Evolutionary conservation across 108 stramenopile genomes (phyloP), one percentile per base, ranked within the genome.

Genomic region (Pseudonitzschia delicatissima): DNA sequence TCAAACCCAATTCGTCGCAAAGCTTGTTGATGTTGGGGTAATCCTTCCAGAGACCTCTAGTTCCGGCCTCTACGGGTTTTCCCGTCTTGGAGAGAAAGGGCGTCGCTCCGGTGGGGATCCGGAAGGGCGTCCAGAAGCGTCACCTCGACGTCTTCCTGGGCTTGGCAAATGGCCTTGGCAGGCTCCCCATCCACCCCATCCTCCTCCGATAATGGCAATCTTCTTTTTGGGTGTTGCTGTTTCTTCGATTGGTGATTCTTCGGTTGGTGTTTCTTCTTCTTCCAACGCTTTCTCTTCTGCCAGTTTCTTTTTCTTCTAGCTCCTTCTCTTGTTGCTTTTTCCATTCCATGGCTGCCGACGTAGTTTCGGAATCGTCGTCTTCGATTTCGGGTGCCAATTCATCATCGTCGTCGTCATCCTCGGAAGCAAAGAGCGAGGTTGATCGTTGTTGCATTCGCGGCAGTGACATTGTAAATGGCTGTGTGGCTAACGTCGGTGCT

Each of bases 111-210:
- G 89, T 87, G 0, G 91, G 90, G n/a, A 80, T 92, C 91, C 5
- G 84, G 84, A 25, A 96, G 63, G 0, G 92, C 93, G 72, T 97
- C 96, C 6, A 97, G 57, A 29, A 97, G 45, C 2, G 81, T 94
- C 7, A 97, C 84, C 31, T 92, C 81, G 31, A 71, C 77, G 65
- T 82, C 67, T 34, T 81, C 78, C 34, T 73, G 72, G 32, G 53
- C 44, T 62, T 95, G 85, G 20, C 88, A 90, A 17, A 94, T 61
- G 5, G 93, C 90, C 69, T 96, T 91, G 27, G 94, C 94, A 12
- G n/a, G 94, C 96, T 21, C 96, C 96, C 92, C 93, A 93, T 11
- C 96, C 96, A 13, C 80, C 96, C 96, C 96, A 97, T 37, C 94
- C 96, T 11, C 88, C 96, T 6, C 96, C 96, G 1, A 96, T 81